Evolutionary conservation across 257 asterid species (phyloP).

Genomic region (Petunia secreta): DNA sequence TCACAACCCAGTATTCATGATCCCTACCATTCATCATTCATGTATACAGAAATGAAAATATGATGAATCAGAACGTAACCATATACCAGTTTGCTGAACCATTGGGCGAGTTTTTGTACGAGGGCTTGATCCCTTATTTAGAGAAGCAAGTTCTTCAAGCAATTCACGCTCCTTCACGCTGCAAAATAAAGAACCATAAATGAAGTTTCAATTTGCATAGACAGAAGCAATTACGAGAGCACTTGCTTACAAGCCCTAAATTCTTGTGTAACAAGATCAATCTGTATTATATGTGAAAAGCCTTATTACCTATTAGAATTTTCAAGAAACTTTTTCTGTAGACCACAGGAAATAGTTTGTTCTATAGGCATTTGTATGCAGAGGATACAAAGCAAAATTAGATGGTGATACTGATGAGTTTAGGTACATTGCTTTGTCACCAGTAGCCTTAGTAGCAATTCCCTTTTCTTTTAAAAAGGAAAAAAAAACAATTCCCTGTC

Average conservation of each 20-base stretch:
- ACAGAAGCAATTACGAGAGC: constrained; percentile 10
- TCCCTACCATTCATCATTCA: background rate
- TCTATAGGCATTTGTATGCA: constrained; percentile 17
- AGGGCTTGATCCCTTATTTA: constrained; percentile 53
- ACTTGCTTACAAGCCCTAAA: constrained; percentile 12
- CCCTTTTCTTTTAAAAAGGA: background rate
- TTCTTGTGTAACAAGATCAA: constrained; percentile 6
- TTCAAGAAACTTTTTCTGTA: background rate
- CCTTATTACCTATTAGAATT: background rate
- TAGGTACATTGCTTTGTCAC: background rate
- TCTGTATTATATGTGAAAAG: background rate
- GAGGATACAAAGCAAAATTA: background rate
- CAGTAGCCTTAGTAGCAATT: background rate
- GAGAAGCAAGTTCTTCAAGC: constrained; percentile 84
- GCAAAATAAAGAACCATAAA: constrained; percentile 27
- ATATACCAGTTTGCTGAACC: constrained; percentile 71
- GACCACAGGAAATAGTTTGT: background rate
- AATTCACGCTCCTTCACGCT: constrained; percentile 85
- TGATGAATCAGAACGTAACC: constrained; percentile 21
- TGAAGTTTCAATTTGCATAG: constrained; percentile 7
- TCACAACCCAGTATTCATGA: constrained; percentile 21
- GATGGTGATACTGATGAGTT: constrained; percentile 15
- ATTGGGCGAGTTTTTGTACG: constrained; percentile 67
- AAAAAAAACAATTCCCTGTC: background rate
- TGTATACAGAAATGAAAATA: background rate